phyloP scores from a whole-genome alignment of 352 stramenopile species.

The Globisporangium acanthophoron region DNA sequence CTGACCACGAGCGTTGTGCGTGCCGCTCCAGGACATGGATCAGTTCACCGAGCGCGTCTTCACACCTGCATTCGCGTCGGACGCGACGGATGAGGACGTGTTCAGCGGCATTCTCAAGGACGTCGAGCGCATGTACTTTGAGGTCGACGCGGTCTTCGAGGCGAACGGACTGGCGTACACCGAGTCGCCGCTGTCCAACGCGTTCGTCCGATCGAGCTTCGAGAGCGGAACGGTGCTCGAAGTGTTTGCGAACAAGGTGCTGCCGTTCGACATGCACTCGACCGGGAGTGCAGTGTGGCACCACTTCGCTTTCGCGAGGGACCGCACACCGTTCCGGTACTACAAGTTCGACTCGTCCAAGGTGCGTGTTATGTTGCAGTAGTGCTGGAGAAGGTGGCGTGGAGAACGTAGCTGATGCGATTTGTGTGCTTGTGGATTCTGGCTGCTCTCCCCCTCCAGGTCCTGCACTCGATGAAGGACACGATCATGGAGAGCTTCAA shows the following conservation, averaged over 20 bases:
- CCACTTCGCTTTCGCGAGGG: conserved; percentile 17
- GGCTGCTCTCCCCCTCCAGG: background rate
- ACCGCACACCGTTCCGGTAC: conserved; percentile 1
- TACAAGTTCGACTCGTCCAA: background rate
- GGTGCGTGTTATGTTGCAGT: background rate
- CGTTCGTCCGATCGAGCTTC: background rate
- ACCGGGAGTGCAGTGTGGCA: conserved; percentile 28
- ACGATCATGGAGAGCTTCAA: conserved; percentile 55
- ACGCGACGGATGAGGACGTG: background rate
- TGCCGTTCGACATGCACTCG: conserved; percentile 32
- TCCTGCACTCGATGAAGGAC: conserved; percentile 23
- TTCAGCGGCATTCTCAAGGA: background rate
- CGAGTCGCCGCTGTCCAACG: background rate
- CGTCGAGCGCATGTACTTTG: background rate
- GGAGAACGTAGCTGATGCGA: background rate
- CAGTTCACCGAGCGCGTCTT: background rate
- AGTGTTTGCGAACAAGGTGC: conserved; percentile 26
- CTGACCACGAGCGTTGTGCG: too few relatives aligned
- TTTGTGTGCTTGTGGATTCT: background rate
- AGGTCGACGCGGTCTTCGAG: conserved; percentile 1
- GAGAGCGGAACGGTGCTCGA: conserved; percentile 23
- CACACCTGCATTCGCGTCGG: background rate
- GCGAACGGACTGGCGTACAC: conserved; percentile 1
- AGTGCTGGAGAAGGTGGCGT: background rate
- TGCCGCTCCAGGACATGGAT: background rate